Conservation (phyloP, 345 rosid genomes). For the Microthlaspi erraticum region DNA sequence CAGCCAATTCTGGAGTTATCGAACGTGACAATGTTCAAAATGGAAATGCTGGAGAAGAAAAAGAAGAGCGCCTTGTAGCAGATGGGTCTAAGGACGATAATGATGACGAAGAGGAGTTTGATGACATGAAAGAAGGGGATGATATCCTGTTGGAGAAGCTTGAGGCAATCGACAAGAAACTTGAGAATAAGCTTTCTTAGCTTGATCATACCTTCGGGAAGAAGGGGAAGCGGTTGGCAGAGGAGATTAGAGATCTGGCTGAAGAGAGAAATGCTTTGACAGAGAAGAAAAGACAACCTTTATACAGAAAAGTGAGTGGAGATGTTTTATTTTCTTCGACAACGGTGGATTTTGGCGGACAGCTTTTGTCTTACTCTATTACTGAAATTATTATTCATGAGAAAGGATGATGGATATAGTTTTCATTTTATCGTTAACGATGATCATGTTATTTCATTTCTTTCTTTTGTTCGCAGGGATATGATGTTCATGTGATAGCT, state of each 20-base stretch:
- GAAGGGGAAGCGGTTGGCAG: conserved; percentile 89
- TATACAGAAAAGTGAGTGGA: conserved; percentile 72
- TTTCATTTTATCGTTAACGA: not conserved
- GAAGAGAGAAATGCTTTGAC: conserved; percentile 95
- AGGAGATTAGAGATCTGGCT: conserved; percentile 89
- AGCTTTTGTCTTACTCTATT: not conserved
- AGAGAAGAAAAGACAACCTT: conserved; percentile 81
- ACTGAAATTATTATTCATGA: not conserved
- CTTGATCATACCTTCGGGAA: conserved; percentile 93
- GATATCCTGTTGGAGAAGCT: conserved; percentile 73
- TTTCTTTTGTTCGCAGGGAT: conserved; percentile 65
- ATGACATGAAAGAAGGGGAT: conserved; percentile 93
- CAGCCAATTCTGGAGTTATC: conserved; percentile 74
- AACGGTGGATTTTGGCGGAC: not conserved
- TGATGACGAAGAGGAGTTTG: conserved; percentile 81
- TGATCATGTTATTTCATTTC: not conserved
- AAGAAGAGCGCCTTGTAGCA: conserved; percentile 43
- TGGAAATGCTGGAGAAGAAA: conserved; percentile 49
- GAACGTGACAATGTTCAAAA: conserved; percentile 53
- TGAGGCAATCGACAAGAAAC: conserved; percentile 76
- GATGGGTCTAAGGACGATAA: conserved; percentile 41
- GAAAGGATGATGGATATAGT: not conserved
- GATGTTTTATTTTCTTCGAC: conserved; percentile 6
- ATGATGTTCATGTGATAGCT: conserved; percentile 82
- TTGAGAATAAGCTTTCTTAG: conserved; percentile 82